phyloP scores from a whole-genome alignment of 2,329 filamentous ascomycete genomes.

The Nakataea oryzae region DNA sequence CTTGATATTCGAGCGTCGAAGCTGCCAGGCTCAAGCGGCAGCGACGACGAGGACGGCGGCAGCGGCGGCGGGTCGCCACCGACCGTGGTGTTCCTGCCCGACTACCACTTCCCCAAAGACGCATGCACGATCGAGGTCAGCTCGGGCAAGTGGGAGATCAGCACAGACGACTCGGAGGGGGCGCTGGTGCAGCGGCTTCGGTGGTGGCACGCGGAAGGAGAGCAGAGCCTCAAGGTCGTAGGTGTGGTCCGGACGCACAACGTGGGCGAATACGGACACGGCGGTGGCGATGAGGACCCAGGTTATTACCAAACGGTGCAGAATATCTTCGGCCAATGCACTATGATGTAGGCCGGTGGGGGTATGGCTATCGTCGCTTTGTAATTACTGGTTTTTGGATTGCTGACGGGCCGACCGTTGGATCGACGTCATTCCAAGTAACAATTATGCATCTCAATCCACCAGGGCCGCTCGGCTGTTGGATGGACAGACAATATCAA shows the following conservation, averaged over 20 bases:
- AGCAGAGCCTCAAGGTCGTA: conserved; percentile 67
- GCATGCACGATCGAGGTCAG: conserved; percentile 63
- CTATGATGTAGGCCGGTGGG: conserved; percentile 34
- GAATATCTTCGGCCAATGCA: conserved; percentile 31
- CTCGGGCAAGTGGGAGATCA: conserved; percentile 84
- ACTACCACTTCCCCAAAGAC: conserved; percentile 81
- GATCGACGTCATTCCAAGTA: background rate
- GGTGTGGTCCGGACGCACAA: conserved; percentile 61
- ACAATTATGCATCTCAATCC: background rate
- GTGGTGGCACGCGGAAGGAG: conserved; percentile 89
- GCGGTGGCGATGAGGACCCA: conserved; percentile 54
- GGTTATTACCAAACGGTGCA: conserved; percentile 65
- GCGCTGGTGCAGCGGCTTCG: conserved; percentile 64
- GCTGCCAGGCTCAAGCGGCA: conserved; percentile 20
- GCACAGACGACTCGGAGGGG: conserved; percentile 58
- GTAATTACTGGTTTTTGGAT: background rate
- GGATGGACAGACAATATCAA: background rate
- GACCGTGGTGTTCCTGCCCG: conserved; percentile 77
- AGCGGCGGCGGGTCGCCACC: conserved; percentile 27
- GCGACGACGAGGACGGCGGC: conserved; percentile 1
- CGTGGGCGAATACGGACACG: conserved; percentile 26
- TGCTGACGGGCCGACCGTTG: background rate
- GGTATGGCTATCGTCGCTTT: background rate
- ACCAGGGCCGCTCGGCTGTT: background rate
- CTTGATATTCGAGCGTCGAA: conserved; percentile 56